Evolutionary conservation across 805 yeast genomes (phyloP).

Genomic region (Candida oleophila): DNA sequence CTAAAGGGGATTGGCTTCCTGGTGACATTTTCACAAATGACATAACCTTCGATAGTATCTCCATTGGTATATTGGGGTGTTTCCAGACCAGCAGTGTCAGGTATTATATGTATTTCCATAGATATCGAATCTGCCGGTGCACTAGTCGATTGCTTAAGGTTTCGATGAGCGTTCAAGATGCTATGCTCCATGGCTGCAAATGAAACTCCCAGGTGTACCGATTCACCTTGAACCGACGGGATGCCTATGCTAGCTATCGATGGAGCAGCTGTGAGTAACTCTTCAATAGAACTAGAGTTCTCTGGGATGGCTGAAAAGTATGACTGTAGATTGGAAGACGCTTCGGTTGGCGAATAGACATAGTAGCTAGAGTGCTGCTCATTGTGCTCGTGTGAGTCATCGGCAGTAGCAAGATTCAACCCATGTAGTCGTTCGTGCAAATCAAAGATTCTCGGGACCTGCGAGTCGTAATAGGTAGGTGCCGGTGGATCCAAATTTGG

Average conservation of each 20-base stretch:
- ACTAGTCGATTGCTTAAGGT: neutral
- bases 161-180: constrained; percentile 2
- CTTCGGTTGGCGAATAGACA: neutral
- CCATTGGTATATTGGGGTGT: neutral
- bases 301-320: neutral
- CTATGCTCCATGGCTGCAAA: neutral
- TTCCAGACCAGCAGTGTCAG: neutral
- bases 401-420: neutral
- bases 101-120: constrained; percentile 1
- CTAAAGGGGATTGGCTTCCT: constrained; percentile 47
- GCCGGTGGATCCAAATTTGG: neutral
- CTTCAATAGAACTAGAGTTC: neutral
- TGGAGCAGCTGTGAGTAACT: neutral
- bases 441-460: neutral
- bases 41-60: constrained; percentile 54
- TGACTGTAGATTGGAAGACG: neutral
- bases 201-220: neutral
- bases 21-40: constrained; percentile 37
- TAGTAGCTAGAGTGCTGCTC: neutral
- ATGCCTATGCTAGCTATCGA: neutral
- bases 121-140: neutral
- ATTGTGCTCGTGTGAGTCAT: neutral
- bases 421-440: neutral
- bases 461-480: neutral
- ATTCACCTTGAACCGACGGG: neutral